Percentiles rank a stretch among this genome's conserved stretches.
Evolutionary conservation across 148 eudicot genomes (phyloP).

Genomic region (Salicornia ramosissima): DNA sequence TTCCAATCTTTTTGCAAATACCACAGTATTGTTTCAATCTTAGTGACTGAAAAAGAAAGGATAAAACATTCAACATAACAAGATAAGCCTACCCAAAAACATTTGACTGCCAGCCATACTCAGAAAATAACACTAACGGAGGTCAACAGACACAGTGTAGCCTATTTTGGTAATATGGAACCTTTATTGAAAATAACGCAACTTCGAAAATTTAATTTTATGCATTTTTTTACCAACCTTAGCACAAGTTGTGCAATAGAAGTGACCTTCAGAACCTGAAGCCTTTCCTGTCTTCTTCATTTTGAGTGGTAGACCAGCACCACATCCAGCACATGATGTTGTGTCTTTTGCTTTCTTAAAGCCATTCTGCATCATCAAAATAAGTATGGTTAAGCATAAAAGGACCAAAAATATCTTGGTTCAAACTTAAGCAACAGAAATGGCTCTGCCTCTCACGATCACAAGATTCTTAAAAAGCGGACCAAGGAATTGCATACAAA

Average conservation of each 20-base stretch:
- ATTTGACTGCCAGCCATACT: background rate
- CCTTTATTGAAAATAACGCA: background rate
- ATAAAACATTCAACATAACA: slow-evolving; percentile 20
- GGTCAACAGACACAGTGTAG: background rate
- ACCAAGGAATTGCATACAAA: background rate
- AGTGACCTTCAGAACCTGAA: slow-evolving; percentile 45
- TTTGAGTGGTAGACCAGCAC: slow-evolving; percentile 46
- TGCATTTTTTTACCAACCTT: slow-evolving; percentile 39
- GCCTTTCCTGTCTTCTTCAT: slow-evolving; percentile 41
- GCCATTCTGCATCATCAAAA: slow-evolving; percentile 35
- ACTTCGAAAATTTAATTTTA: background rate
- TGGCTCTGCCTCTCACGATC: background rate
- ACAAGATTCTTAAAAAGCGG: background rate
- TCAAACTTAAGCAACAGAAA: background rate
- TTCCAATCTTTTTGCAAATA: slow-evolving; percentile 69
- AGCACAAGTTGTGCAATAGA: slow-evolving; percentile 58
- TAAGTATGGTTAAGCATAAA: slow-evolving; percentile 1
- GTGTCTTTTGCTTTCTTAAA: slow-evolving; percentile 31
- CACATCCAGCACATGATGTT: slow-evolving; percentile 72
- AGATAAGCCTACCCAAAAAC: slow-evolving; percentile 6
- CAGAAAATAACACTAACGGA: background rate
- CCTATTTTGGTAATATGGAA: background rate
- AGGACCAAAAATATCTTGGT: slow-evolving; percentile 3
- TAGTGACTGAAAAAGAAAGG: slow-evolving; percentile 36
- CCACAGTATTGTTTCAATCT: slow-evolving; percentile 70